Evolutionary conservation across 1,284 basidiomycete genomes (phyloP), one percentile per base, ranked within the genome.

Genomic region (Leucoagaricus sp.): DNA sequence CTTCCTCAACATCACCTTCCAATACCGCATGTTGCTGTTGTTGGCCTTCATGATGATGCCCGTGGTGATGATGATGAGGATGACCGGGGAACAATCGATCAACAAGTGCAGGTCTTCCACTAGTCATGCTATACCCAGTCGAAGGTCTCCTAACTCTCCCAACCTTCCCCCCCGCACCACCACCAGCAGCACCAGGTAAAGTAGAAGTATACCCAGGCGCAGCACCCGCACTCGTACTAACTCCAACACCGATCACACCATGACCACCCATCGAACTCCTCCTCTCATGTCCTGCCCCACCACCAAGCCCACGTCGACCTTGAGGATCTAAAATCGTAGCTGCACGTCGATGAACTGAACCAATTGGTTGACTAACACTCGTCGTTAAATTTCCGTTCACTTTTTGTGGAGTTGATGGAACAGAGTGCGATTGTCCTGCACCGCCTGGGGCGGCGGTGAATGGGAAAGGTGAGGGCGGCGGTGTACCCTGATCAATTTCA

Each of bases 291-390:
- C 84, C 75, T 40, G 78, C 75, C 19, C 82, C 36, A 38, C 36
- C 15, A 38, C 12, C 5, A 38, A n/a, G 12, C 12, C 36, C 36
- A 38, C 36, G 7, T 38, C 36, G 36, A 10, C 82, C 79, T 29
- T 80, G 77, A 0, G 87, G 79, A 65, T 93, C 91, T 15, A 91
- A 68, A 31, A 92, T 80, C 8, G 93, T 89, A 57, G 88, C 84
- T 5, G 87, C 84, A 23, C 90, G 78, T 45, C 88, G 79, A 72
- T 89, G 86, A 3, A 77, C 66, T 53, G 70, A 78, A 8, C 78
- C 80, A 49, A 83, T 63, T 0, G 85, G 83, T 66, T 86, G 84
- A 58, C 83, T 83, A 59, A 81, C 73, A 59, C 82, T 85, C 15
- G 74, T 73, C 28, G 75, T 68, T n/a, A 75, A 67, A 41, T 13